A percentile compares a stretch with the other conserved stretches of the same genome.
These are phyloP conservation scores for Prototheca wickerhamii DNA, from an alignment of 163 green algal species.

Conservation along the genomic window DNA sequence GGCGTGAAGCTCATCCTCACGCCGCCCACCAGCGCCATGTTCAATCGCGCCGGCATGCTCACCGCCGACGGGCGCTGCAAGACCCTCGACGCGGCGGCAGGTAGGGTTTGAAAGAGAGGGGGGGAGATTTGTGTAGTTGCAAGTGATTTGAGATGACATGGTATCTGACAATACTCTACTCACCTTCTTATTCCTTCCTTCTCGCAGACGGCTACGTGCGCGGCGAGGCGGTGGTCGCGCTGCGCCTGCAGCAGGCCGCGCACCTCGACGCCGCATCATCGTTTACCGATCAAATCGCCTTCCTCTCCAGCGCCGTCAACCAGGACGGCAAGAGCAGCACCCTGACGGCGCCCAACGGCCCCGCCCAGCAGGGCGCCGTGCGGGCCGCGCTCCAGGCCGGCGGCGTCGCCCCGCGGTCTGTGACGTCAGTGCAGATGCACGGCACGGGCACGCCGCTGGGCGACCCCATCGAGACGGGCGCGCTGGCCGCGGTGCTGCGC, in stretches of 20 bases:
- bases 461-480: slow-evolving; percentile 56
- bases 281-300: neutral
- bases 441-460: slow-evolving; percentile 55
- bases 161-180: no score
- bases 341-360: slow-evolving; percentile 64
- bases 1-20: slow-evolving; percentile 31
- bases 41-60: slow-evolving; percentile 31
- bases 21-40: slow-evolving; percentile 26
- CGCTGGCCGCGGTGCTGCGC: slow-evolving; percentile 38
- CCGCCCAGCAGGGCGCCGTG: slow-evolving; percentile 33
- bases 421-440: slow-evolving; percentile 42
- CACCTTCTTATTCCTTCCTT: no score
- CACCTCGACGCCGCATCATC: neutral
- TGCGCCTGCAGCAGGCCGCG: slow-evolving; percentile 26
- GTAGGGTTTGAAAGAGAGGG: no score
- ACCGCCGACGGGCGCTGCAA: slow-evolving; percentile 39
- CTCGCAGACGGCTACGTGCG: slow-evolving; percentile 45
- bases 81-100: slow-evolving; percentile 29
- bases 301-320: slow-evolving; percentile 59
- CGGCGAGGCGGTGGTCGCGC: slow-evolving; percentile 33
- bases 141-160: no score
- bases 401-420: neutral
- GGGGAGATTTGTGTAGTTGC: no score
- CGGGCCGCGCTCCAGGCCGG: slow-evolving; percentile 17
- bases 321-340: slow-evolving; percentile 76